Evolutionary conservation across 495 filamentous ascomycete genomes (phyloP).

Genomic region (Neurospora africana): DNA sequence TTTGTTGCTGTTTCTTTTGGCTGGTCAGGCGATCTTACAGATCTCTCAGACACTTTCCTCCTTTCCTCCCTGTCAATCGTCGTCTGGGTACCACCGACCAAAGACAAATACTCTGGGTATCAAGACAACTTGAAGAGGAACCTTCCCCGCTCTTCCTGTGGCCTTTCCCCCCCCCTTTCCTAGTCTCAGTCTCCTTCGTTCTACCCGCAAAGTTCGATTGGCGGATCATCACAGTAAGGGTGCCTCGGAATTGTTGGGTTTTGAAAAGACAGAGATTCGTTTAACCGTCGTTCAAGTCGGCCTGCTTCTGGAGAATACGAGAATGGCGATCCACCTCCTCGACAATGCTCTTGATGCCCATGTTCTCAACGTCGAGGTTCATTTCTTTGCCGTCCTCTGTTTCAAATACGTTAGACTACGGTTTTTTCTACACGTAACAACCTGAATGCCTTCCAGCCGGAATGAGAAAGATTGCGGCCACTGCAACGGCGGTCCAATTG

Average conservation of each 20-base stretch:
- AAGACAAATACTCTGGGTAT: background rate
- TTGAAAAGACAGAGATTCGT: background rate
- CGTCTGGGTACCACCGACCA: background rate
- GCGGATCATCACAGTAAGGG: background rate
- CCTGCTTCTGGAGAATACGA: constrained; percentile 63
- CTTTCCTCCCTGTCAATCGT: background rate
- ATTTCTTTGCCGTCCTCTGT: constrained; percentile 77
- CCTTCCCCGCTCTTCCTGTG: background rate
- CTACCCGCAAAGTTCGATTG: background rate
- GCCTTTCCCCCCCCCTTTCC: background rate
- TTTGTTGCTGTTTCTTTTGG: background rate
- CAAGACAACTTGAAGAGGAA: background rate
- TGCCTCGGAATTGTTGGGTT: background rate
- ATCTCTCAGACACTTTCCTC: background rate
- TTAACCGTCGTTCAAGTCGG: constrained; percentile 57
- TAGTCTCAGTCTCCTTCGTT: background rate
- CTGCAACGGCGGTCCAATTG: background rate
- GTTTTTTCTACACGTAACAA: no score
- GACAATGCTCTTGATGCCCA: constrained; percentile 76
- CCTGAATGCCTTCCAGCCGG: no score
- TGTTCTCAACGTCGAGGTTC: constrained; percentile 55
- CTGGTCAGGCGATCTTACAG: background rate
- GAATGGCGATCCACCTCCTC: constrained; percentile 90
- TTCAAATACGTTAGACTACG: constrained; percentile 1
- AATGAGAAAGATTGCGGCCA: background rate